A percentile compares a stretch with the other conserved stretches of the same genome.
phyloP scores from a whole-genome alignment of 2,329 filamentous ascomycete species.

The Calonectria pteridis region DNA sequence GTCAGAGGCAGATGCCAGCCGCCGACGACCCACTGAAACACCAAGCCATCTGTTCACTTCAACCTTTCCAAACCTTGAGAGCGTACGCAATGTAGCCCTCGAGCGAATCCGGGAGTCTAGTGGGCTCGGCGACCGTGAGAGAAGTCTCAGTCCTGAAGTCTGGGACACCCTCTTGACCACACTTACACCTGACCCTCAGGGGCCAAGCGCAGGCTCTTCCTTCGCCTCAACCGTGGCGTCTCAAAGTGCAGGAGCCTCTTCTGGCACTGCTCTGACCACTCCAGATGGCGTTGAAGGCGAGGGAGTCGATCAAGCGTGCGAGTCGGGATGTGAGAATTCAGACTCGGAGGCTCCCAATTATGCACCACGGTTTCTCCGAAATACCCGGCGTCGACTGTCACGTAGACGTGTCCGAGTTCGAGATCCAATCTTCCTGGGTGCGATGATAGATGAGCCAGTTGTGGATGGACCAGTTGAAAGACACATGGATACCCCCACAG shows the following conservation, averaged over 20 bases:
- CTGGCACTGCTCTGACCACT: constrained; percentile 52
- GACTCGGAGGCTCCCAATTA: constrained; percentile 66
- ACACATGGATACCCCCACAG: background rate
- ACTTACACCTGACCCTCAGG: constrained; percentile 83
- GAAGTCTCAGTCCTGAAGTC: constrained; percentile 81
- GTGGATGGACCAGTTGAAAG: constrained; percentile 7
- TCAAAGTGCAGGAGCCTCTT: constrained; percentile 58
- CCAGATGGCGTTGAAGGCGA: constrained; percentile 52
- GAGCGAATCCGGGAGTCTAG: constrained; percentile 59
- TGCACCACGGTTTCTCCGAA: constrained; percentile 36
- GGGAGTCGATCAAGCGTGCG: constrained; percentile 58
- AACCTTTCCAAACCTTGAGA: background rate
- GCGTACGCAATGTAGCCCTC: constrained; percentile 14
- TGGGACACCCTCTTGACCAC: constrained; percentile 89
- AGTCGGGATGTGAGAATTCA: constrained; percentile 67
- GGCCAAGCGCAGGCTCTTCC: constrained; percentile 84
- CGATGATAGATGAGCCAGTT: constrained; percentile 20
- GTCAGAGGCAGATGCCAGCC: constrained; percentile 4
- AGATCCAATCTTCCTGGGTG: constrained; percentile 36
- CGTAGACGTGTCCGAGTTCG: constrained; percentile 32
- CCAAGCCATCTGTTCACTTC: background rate
- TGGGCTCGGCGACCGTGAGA: constrained; percentile 85
- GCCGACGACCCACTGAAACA: constrained; percentile 11
- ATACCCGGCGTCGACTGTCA: constrained; percentile 33
- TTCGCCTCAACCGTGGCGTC: constrained; percentile 74